phyloP scores from a whole-genome alignment of 441 rosid species.

The Populus tomentosa region DNA sequence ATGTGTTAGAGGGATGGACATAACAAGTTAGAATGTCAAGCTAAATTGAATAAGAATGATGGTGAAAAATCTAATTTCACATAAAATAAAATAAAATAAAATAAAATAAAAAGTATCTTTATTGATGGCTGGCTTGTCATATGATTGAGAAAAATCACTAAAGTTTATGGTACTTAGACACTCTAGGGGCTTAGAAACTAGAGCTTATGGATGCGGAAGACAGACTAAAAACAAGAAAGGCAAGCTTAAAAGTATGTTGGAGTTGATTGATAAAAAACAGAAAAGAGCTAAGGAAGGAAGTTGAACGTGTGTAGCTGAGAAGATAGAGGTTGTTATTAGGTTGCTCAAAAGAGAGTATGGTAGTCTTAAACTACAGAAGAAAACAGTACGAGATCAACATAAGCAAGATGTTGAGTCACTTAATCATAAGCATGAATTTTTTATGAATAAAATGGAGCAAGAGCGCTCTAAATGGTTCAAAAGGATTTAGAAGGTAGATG shows the following conservation, averaged over 20 bases:
- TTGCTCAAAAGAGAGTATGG: conserved; percentile 78
- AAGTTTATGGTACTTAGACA: too few species aligned
- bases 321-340: conserved; percentile 59
- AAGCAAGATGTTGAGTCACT: conserved; percentile 51
- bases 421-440: conserved; percentile 67
- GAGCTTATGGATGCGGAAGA: conserved; percentile 77
- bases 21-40: neutral
- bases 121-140: too few species aligned
- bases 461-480: conserved; percentile 56
- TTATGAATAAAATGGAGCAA: conserved; percentile 66
- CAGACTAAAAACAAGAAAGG: conserved; percentile 58
- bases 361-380: conserved; percentile 60
- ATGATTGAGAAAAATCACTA: too few species aligned
- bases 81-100: too few species aligned
- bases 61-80: neutral
- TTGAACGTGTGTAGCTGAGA: conserved; percentile 42
- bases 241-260: conserved; percentile 34
- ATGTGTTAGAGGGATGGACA: neutral
- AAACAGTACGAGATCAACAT: conserved; percentile 58
- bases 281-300: conserved; percentile 64
- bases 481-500: conserved; percentile 81
- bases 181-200: conserved; percentile 60
- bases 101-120: too few species aligned
- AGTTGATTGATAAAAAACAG: conserved; percentile 78
- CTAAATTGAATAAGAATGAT: neutral